Percentiles rank a stretch among this genome's conserved stretches.
phyloP scores from a whole-genome alignment of 805 yeast genomes.

The Starmerella vaccinii region DNA sequence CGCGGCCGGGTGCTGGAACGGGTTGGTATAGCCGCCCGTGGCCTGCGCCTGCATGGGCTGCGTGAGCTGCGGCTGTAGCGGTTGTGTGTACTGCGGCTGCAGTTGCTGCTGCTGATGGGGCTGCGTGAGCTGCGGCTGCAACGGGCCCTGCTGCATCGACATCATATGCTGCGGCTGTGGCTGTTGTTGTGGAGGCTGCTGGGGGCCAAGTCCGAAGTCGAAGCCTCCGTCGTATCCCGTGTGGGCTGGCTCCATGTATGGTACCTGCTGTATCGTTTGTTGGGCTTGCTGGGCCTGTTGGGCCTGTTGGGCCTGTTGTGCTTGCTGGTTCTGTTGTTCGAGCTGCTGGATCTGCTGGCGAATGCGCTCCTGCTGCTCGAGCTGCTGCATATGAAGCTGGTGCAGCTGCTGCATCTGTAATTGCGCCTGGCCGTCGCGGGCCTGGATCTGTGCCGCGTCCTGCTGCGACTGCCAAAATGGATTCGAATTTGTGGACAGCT shows the following conservation, averaged over 20 bases:
- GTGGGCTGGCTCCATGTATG: slow-evolving; percentile 19
- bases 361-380: slow-evolving; percentile 24
- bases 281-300: slow-evolving; percentile 15
- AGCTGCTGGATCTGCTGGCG: slow-evolving; percentile 25
- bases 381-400: slow-evolving; percentile 26
- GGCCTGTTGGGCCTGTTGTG: slow-evolving; percentile 18
- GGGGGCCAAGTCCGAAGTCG: slow-evolving; percentile 10
- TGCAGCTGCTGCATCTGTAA: slow-evolving; percentile 28
- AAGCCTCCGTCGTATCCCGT: slow-evolving; percentile 15
- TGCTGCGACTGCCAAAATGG: slow-evolving; percentile 24
- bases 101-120: slow-evolving; percentile 16
- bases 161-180: slow-evolving; percentile 22
- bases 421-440: slow-evolving; percentile 25
- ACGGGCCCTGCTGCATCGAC: not conserved
- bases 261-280: slow-evolving; percentile 9
- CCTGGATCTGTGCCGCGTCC: slow-evolving; percentile 23
- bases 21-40: slow-evolving; percentile 24
- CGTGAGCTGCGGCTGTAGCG: not conserved
- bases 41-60: slow-evolving; percentile 12
- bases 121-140: slow-evolving; percentile 5
- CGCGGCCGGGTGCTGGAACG: not conserved
- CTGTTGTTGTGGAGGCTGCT: slow-evolving; percentile 23
- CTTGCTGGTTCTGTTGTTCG: slow-evolving; percentile 20
- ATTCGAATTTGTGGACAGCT: slow-evolving; percentile 11
- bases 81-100: slow-evolving; percentile 13